Evolutionary conservation across 169 alveolate species (phyloP).

Genomic region (Cryptosporidium sp.): DNA sequence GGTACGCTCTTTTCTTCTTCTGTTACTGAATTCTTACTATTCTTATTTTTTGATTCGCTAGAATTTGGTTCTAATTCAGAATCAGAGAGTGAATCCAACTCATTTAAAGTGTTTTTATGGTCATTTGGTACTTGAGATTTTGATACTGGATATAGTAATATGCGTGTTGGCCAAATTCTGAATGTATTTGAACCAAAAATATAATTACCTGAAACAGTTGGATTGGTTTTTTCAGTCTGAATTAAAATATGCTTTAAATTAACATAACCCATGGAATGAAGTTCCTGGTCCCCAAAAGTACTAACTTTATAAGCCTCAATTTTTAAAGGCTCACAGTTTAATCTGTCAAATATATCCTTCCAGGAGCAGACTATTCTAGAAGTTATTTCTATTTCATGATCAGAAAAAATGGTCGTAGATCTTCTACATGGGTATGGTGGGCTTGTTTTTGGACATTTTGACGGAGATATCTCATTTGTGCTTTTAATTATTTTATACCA

Average conservation of each 20-base stretch:
- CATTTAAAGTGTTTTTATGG: neutral
- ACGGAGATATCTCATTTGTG: conserved; percentile 7
- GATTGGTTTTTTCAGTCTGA: conserved; percentile 51
- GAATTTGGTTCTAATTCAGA: neutral
- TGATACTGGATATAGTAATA: conserved; percentile 33
- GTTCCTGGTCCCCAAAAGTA: conserved; percentile 59
- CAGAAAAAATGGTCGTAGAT: conserved; percentile 47
- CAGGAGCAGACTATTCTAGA: conserved; percentile 48
- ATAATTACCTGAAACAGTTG: conserved; percentile 10
- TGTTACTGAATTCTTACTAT: neutral
- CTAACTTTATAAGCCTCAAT: conserved; percentile 36
- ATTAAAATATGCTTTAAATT: conserved; percentile 58
- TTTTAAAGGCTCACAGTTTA: conserved; percentile 48
- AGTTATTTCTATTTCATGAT: conserved; percentile 44
- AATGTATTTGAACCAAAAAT: conserved; percentile 39
- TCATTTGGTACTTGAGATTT: neutral
- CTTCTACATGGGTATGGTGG: conserved; percentile 73
- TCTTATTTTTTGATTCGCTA: neutral
- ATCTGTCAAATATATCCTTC: conserved; percentile 49
- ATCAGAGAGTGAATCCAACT: neutral
- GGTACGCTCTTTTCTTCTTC: conserved; percentile 27
- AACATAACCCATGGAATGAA: conserved; percentile 39
- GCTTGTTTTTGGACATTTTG: conserved; percentile 55
- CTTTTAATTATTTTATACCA: conserved; percentile 63
- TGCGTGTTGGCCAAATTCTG: conserved; percentile 74